A percentile compares a stretch with the other conserved stretches of the same genome.
phyloP scores from a whole-genome alignment of 148 eudicot genomes.

The Gaultheria prostrata region DNA sequence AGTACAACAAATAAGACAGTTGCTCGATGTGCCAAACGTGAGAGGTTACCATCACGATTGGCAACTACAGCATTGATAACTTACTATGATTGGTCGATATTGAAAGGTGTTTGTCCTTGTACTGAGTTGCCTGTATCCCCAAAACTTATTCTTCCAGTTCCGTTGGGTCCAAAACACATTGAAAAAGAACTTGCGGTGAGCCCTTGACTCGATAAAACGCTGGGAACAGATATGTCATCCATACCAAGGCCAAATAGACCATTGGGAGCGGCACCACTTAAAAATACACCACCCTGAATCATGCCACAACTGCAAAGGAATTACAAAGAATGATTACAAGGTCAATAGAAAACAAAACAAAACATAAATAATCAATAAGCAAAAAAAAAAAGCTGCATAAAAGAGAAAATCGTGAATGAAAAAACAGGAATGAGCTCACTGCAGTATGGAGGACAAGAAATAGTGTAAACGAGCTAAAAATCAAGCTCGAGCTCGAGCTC shows the following conservation, averaged over 20 bases:
- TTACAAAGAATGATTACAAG: not conserved
- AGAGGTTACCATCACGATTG: not conserved
- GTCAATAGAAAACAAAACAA: not conserved
- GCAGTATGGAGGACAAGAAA: not conserved
- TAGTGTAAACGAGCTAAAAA: too few species aligned
- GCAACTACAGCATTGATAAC: conserved; percentile 1
- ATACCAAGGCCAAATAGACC: conserved; percentile 87
- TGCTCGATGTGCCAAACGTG: not conserved
- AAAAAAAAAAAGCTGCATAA: too few species aligned
- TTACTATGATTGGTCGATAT: conserved; percentile 41
- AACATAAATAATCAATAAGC: too few species aligned
- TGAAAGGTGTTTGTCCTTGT: conserved; percentile 68
- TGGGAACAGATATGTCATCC: conserved; percentile 68
- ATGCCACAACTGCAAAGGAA: conserved; percentile 71
- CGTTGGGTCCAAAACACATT: conserved; percentile 81
- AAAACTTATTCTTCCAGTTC: conserved; percentile 71
- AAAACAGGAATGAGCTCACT: not conserved
- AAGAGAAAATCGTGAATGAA: too few species aligned
- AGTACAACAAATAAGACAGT: not conserved
- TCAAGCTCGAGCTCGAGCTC: too few species aligned
- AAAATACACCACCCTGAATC: conserved; percentile 70
- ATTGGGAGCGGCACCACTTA: conserved; percentile 74
- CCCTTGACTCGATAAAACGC: conserved; percentile 62
- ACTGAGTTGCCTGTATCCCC: conserved; percentile 77
- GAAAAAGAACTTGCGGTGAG: conserved; percentile 75